Conservation (phyloP, 345 rosid genomes). For the Brassica carinata region DNA sequence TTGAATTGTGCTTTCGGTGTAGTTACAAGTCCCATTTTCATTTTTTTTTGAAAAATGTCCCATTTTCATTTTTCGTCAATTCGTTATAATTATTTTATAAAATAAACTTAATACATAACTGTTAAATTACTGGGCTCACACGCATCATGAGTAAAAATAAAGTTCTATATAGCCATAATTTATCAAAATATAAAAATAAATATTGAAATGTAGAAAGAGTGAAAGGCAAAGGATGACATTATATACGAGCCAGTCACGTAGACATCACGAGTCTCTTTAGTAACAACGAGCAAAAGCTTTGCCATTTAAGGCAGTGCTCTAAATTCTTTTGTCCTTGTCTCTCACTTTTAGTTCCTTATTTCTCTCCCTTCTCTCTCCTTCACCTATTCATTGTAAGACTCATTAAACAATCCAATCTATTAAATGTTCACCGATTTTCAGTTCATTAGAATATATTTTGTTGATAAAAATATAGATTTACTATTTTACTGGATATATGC, state of each 20-base stretch:
- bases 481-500: not conserved
- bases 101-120: too few relatives aligned
- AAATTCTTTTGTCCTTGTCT: constrained; percentile 34
- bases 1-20: too few relatives aligned
- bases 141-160: too few relatives aligned
- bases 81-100: too few relatives aligned
- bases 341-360: not conserved
- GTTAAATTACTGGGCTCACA: too few relatives aligned
- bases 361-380: not conserved
- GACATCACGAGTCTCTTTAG: constrained; percentile 40
- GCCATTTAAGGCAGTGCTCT: constrained; percentile 34
- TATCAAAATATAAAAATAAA: not conserved
- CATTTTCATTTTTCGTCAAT: too few relatives aligned
- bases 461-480: not conserved
- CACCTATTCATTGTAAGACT: constrained; percentile 1
- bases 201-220: not conserved
- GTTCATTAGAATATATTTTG: not conserved
- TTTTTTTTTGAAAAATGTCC: too few relatives aligned
- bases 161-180: not conserved
- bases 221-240: constrained; percentile 27
- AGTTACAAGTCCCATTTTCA: too few relatives aligned
- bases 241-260: constrained; percentile 37
- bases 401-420: not conserved
- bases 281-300: constrained; percentile 29
- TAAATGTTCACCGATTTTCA: not conserved